Percentiles rank a stretch among this genome's conserved stretches.
These are phyloP conservation scores for Naganishia liquefaciens DNA, from an alignment of 1,284 basidiomycete genomes.

Conservation along the genomic window DNA sequence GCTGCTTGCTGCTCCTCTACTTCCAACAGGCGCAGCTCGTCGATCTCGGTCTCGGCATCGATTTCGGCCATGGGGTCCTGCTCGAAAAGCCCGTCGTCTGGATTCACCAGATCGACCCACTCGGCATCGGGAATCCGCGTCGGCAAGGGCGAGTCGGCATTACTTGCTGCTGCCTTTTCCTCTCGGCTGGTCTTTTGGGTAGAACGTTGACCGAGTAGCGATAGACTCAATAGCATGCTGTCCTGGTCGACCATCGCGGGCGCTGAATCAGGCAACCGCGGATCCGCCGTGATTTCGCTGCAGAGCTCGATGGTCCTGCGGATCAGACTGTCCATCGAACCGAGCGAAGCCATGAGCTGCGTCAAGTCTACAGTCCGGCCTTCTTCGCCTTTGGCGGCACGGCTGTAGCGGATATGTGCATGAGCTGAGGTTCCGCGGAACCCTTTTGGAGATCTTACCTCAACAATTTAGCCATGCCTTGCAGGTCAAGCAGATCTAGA, in stretches of 20 bases:
- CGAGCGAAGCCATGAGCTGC: constrained; percentile 5
- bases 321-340: background rate
- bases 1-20: constrained; percentile 15
- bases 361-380: constrained; percentile 10
- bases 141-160: background rate
- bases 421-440: background rate
- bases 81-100: constrained; percentile 9
- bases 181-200: background rate
- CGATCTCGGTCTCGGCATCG: background rate
- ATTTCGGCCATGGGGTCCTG: constrained; percentile 4
- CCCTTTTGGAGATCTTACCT: background rate
- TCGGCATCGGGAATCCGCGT: constrained; percentile 2
- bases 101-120: constrained; percentile 16
- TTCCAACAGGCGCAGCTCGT: background rate
- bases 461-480: background rate
- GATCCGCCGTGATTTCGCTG: background rate
- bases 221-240: background rate
- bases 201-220: background rate
- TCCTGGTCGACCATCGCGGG: background rate
- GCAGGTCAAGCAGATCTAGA: constrained; percentile 10
- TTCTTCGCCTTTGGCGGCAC: background rate
- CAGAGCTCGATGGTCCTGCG: background rate
- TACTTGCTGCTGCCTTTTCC: background rate
- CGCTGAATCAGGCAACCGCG: background rate
- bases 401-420: background rate